Base-by-base conservation (phyloP, 2,329 filamentous ascomycete species). In the Pseudogymnoascus sp. region DNA sequence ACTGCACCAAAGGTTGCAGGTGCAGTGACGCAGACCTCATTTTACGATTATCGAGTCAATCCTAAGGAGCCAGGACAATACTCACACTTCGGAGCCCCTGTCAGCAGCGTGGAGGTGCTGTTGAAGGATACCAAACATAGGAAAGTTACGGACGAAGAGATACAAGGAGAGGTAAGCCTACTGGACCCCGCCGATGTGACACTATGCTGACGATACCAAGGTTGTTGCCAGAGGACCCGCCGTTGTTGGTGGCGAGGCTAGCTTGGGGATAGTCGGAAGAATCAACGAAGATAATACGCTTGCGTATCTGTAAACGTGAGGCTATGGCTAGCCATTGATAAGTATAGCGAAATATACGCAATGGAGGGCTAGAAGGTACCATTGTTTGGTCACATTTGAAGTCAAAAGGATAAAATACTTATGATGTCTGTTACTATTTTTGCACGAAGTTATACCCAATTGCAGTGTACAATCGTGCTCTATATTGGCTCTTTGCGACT, bases 1-100 rank as follows among this genome's bases (percentile, higher is more conserved):
- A 89, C 91, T 17, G 87, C 89, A 0, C 80, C 91, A 23, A 84
- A 85, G 65, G 90, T 97, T n/a, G 93, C 93, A 1, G 95, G 95
- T 38, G 88, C 93, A 0, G 84, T 96, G n/a, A 80, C 88, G 1
- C 93, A 97, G 77, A 96, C 90, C 7, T 87, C 90, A 65, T 82
- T 93, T 40, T 96, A 90, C 72, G 93, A 97, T 73, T 97, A 97
- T 75, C 81, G 93, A 68, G 80, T 82, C 66, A 77, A 75, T 38
- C 75, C 42, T 72, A 75, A 46, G 72, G 67, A 67, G 68, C 63
- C 64, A 1, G 76, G 75, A 10, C 73, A 72, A 65, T 77, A 75
- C 62, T 79, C 80, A 10, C 92, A 96, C 74, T 96, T 97, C 71
- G 95, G 95, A 2, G 81, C 88, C 9, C 93, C 93, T 2, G 72